Evolutionary conservation across 2,329 filamentous ascomycete genomes (phyloP), one percentile per base, ranked within the genome.

Genomic region (Arthrobotrys entomopaga): DNA sequence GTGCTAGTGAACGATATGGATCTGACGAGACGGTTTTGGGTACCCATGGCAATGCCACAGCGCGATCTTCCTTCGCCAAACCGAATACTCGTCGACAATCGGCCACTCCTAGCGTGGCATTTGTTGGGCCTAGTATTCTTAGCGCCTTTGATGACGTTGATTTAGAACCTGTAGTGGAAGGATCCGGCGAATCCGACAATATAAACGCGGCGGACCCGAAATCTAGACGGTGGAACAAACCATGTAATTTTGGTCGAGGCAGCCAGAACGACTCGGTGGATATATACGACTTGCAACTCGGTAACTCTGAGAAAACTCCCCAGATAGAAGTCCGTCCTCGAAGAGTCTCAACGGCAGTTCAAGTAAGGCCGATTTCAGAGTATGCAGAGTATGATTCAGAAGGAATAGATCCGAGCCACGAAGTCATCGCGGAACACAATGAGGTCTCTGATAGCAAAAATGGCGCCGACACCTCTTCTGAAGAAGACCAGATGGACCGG

Each of bases 371-470:
- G 8, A 57, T 63, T 11, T 22, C 56, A 22, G 60, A 66, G 13
- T 73, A 61, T 7, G 56, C 49, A 15, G 69, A 73, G 10, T 73
- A 73, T 46, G 69, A 66, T 22, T 57, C 29, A 2, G 69, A 66
- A 26, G 61, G 53, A 10, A 11, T 73, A n/a, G 50, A 63, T 15
- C 59, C 65, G 38, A 20, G 48, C 3, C 19, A 40, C 2, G 26
- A 6, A 19, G 38, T 6, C 13, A 57, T 57, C 16, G 38, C 16
- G 19, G 16, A 43, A 43, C 34, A 59, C 7, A 42, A 16, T 29
- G 54, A 58, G 22, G 15, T 48, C 16, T 48, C 50, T 38, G 42
- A 49, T 72, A 58, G 20, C 42, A 16, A 20, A n/a, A 26, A 59
- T 3, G 24, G 46, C 1, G 42, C 58, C 1, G 50, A 48, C n/a